Evolutionary conservation across 306 rosid species (phyloP).

Genomic region (Ormosia semicastrata): DNA sequence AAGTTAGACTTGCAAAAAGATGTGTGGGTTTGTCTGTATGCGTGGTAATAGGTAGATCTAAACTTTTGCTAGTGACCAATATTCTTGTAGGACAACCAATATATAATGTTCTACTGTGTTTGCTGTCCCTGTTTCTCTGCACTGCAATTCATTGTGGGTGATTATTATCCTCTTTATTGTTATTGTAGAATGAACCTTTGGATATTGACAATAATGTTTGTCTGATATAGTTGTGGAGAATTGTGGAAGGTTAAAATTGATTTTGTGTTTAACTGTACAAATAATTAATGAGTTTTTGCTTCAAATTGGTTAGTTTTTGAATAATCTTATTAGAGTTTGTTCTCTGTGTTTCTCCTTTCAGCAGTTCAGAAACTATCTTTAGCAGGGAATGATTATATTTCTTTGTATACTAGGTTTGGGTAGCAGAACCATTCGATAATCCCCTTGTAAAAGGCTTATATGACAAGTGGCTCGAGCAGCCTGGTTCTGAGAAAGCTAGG

Average conservation of each 20-base stretch:
- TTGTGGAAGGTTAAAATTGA: neutral
- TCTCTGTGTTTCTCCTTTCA: neutral
- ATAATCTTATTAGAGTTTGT: neutral
- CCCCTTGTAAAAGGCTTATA: slow-evolving; percentile 60
- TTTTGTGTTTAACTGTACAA: neutral
- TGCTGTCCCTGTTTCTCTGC: neutral
- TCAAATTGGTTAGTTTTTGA: neutral
- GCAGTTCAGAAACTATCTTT: slow-evolving; percentile 8
- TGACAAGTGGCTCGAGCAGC: slow-evolving; percentile 80
- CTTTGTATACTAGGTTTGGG: slow-evolving; percentile 48
- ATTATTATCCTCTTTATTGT: neutral
- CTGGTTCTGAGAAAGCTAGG: slow-evolving; percentile 91
- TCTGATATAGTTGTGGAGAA: neutral
- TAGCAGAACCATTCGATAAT: slow-evolving; percentile 66
- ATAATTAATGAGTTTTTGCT: neutral
- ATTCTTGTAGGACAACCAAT: neutral
- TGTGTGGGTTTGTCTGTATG: neutral
- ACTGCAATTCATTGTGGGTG: neutral
- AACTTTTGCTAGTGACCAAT: neutral
- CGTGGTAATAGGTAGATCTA: neutral
- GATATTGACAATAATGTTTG: neutral
- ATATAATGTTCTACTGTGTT: neutral
- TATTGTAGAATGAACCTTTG: neutral
- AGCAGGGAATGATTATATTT: neutral
- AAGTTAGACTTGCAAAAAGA: neutral